Conservation (phyloP, 495 filamentous ascomycete species). For the Hypoxylon intermedium region DNA sequence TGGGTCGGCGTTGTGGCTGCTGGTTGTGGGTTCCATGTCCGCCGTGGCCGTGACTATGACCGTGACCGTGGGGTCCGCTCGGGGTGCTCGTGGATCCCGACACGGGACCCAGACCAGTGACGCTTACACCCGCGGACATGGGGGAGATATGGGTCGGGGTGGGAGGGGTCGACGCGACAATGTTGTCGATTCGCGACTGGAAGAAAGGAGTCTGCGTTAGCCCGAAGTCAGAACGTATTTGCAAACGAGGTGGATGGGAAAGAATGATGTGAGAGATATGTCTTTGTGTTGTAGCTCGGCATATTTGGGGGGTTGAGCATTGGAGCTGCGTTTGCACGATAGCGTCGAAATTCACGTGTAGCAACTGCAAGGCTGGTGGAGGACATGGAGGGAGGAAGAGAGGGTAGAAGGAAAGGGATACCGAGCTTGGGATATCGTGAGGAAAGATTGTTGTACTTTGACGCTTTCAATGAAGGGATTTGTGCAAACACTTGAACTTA, state of each 20-base stretch:
- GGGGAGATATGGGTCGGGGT: constrained; percentile 12
- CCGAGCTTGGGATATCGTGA: neutral
- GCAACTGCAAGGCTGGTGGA: neutral
- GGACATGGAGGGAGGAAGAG: neutral
- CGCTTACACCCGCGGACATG: neutral
- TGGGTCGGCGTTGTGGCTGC: constrained; percentile 47
- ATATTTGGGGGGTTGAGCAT: neutral
- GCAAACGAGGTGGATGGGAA: too few relatives aligned
- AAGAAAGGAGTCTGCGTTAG: constrained; percentile 12
- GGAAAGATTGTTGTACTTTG: constrained; percentile 2
- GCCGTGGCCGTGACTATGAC: neutral
- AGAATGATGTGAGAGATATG: too few relatives aligned
- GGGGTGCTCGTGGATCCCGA: neutral
- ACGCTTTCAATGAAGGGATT: neutral
- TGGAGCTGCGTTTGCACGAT: constrained; percentile 20
- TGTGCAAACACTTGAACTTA: constrained; percentile 29
- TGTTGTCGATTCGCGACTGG: constrained; percentile 44
- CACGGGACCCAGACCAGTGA: constrained; percentile 4
- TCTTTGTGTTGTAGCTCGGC: too few relatives aligned
- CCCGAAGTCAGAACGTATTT: neutral
- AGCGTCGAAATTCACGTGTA: neutral
- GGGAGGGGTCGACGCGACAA: constrained; percentile 38
- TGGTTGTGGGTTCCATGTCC: neutral
- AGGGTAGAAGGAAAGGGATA: neutral
- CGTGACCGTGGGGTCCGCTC: neutral